Evolutionary conservation across 352 stramenopile genomes (phyloP).

Genomic region (Phytophthora foliorum): DNA sequence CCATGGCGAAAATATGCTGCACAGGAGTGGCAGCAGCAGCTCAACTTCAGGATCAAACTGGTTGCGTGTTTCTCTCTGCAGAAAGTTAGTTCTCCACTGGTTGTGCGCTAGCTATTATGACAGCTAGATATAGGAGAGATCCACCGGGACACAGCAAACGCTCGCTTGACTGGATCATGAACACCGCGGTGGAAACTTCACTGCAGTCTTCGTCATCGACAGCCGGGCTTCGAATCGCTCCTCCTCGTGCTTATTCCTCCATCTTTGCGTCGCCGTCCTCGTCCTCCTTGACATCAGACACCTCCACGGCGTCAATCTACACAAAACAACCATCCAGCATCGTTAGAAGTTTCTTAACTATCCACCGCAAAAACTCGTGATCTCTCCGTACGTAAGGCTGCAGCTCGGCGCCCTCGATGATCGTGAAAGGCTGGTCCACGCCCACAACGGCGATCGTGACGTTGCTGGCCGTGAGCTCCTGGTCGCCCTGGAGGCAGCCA

Average conservation of each 20-base stretch:
- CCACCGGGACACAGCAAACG: slow-evolving; percentile 12
- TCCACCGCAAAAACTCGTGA: not conserved
- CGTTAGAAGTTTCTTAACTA: not conserved
- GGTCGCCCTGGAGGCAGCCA: slow-evolving; percentile 96
- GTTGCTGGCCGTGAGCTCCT: slow-evolving; percentile 95
- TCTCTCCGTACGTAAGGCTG: slow-evolving; percentile 93
- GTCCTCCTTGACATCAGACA: slow-evolving; percentile 83
- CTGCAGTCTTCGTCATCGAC: slow-evolving; percentile 7
- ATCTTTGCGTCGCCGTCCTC: slow-evolving; percentile 86
- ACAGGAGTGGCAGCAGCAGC: not conserved
- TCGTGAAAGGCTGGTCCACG: slow-evolving; percentile 93
- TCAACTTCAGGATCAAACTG: slow-evolving; percentile 41
- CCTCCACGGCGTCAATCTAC: slow-evolving; percentile 89
- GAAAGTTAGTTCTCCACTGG: slow-evolving; percentile 21
- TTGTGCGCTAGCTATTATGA: slow-evolving; percentile 19
- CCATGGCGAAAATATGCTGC: slow-evolving; percentile 21
- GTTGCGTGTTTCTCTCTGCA: slow-evolving; percentile 44
- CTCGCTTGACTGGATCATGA: slow-evolving; percentile 13
- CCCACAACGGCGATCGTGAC: slow-evolving; percentile 96
- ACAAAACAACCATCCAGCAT: slow-evolving; percentile 8
- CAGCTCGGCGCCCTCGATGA: slow-evolving; percentile 95
- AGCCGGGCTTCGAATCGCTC: slow-evolving; percentile 16
- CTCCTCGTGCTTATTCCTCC: slow-evolving; percentile 65
- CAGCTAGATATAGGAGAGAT: slow-evolving; percentile 21
- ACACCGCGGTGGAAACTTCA: not conserved